Conservation (phyloP, 352 stramenopile genomes). For the Globisporangium emineosum region DNA sequence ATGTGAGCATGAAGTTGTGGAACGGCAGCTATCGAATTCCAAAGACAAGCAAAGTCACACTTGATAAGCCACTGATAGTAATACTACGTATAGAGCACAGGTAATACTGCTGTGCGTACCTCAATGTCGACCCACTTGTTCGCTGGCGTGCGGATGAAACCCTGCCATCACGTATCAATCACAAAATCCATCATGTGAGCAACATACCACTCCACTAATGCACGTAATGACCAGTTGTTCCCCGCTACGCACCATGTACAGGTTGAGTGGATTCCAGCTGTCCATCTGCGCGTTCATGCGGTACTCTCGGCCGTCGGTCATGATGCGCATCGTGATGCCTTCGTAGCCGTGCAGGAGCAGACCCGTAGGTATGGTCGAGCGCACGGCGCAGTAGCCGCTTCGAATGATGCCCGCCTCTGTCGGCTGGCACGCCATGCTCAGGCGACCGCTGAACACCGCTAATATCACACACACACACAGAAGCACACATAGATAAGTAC, state of each 20-base stretch:
- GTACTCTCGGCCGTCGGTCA: slow-evolving; percentile 84
- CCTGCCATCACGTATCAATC: slow-evolving; percentile 25
- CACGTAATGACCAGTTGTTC: neutral
- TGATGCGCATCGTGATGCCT: slow-evolving; percentile 82
- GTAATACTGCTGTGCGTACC: slow-evolving; percentile 25
- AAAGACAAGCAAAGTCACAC: neutral
- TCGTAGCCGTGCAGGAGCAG: slow-evolving; percentile 78
- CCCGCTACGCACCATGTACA: slow-evolving; percentile 66
- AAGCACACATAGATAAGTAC: neutral
- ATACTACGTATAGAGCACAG: too few relatives aligned
- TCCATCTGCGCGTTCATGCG: slow-evolving; percentile 85
- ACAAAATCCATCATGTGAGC: neutral
- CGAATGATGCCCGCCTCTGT: slow-evolving; percentile 75
- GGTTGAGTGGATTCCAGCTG: slow-evolving; percentile 84
- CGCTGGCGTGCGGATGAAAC: slow-evolving; percentile 74
- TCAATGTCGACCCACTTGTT: slow-evolving; percentile 85
- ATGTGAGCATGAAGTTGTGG: slow-evolving; percentile 73
- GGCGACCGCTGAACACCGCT: slow-evolving; percentile 69
- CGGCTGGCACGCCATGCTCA: slow-evolving; percentile 75
- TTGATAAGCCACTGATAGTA: neutral
- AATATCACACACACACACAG: slow-evolving; percentile 1
- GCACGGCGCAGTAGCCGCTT: slow-evolving; percentile 83
- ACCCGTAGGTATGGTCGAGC: slow-evolving; percentile 46
- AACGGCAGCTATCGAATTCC: slow-evolving; percentile 54
- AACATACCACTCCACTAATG: neutral